Conservation (phyloP, 1,284 basidiomycete species). For the Takashimella koratensis region DNA sequence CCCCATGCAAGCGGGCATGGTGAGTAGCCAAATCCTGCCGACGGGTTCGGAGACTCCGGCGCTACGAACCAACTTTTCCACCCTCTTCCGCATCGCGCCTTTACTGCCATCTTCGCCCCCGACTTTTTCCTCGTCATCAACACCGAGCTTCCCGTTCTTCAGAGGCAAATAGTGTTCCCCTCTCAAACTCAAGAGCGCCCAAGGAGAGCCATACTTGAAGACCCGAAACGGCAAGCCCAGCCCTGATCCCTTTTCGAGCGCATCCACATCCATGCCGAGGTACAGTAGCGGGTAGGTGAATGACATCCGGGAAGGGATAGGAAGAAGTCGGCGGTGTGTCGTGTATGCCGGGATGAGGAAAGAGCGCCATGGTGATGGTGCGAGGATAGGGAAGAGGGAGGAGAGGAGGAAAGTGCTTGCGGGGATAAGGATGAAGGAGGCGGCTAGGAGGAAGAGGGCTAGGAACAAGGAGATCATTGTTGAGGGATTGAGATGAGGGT, state of each 20-base stretch:
- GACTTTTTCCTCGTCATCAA: no score
- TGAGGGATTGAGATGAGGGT: no score
- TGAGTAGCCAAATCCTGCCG: neutral
- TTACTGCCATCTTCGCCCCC: no score
- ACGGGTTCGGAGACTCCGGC: neutral
- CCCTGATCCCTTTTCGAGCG: slow-evolving; percentile 31
- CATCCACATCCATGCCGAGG: slow-evolving; percentile 59
- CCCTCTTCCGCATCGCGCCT: neutral
- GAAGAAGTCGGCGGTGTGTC: slow-evolving; percentile 43
- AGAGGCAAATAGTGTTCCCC: neutral
- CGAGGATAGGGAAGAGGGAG: neutral
- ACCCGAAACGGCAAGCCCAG: neutral
- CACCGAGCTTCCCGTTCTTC: no score
- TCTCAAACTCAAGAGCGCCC: neutral
- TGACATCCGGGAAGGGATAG: slow-evolving; percentile 55
- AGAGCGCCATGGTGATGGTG: neutral
- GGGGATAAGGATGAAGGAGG: neutral
- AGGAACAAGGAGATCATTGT: no score
- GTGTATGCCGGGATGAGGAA: neutral
- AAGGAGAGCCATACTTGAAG: neutral
- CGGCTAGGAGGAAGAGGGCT: neutral
- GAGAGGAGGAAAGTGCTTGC: neutral
- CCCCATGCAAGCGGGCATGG: neutral
- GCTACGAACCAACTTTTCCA: neutral
- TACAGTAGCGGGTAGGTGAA: slow-evolving; percentile 64